A percentile compares a stretch with the other conserved stretches of the same genome.
phyloP scores from a whole-genome alignment of 2,329 filamentous ascomycete genomes.

The Microdochium bolleyi region DNA sequence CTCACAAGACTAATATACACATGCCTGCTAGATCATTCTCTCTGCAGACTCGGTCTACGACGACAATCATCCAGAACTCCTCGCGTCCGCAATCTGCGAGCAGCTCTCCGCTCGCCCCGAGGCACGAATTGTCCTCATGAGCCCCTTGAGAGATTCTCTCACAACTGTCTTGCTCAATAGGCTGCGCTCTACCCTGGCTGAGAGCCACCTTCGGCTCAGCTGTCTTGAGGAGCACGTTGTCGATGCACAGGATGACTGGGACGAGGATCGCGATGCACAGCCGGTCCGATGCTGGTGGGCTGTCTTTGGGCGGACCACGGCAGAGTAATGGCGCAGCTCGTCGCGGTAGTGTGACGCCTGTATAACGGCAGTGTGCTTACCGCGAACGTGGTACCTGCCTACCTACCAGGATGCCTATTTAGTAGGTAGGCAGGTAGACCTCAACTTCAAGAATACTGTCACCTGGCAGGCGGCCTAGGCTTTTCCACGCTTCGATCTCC shows the following conservation, averaged over 20 bases:
- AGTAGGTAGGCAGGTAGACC: too few species aligned
- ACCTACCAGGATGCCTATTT: too few species aligned
- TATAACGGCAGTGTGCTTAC: too few species aligned
- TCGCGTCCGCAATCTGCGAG: slow-evolving; percentile 60
- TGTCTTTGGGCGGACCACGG: slow-evolving; percentile 42
- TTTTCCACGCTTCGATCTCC: neutral
- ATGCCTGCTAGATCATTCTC: slow-evolving; percentile 54
- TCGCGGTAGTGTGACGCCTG: too few species aligned
- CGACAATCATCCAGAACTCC: slow-evolving; percentile 66
- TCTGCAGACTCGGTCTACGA: slow-evolving; percentile 86
- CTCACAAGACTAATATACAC: neutral
- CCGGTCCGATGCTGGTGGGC: slow-evolving; percentile 63
- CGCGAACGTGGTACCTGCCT: too few species aligned
- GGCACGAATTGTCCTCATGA: slow-evolving; percentile 68
- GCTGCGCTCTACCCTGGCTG: slow-evolving; percentile 54
- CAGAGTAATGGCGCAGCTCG: neutral
- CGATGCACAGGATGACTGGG: slow-evolving; percentile 68
- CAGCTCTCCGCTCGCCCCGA: slow-evolving; percentile 52
- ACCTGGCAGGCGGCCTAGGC: neutral
- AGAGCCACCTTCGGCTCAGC: slow-evolving; percentile 36
- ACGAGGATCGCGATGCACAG: slow-evolving; percentile 35
- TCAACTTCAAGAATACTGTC: too few species aligned
- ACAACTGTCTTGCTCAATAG: slow-evolving; percentile 51
- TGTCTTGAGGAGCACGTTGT: slow-evolving; percentile 54
- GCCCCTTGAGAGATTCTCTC: slow-evolving; percentile 68